phyloP scores from a whole-genome alignment of 148 eudicot genomes.

The Polygonum maritimum region DNA sequence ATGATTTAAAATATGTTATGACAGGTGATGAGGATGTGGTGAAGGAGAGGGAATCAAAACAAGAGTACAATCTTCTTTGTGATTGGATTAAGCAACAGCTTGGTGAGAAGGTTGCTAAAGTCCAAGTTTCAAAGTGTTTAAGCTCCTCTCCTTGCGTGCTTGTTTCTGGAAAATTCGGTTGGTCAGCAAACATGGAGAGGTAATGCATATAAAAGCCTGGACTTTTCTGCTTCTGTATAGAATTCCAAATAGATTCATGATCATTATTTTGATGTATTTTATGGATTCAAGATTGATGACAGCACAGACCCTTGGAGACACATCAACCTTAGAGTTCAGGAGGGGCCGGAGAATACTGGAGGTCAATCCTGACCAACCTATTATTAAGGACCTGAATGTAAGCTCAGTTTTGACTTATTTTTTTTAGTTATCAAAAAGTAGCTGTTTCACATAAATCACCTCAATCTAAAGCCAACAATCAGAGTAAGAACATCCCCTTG shows the following conservation, averaged over 20 bases:
- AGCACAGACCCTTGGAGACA: slow-evolving; percentile 96
- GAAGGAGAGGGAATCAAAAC: slow-evolving; percentile 79
- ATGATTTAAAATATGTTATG: background rate
- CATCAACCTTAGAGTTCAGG: slow-evolving; percentile 92
- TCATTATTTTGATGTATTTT: background rate
- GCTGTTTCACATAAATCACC: no score
- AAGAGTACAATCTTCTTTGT: slow-evolving; percentile 81
- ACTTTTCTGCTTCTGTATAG: background rate
- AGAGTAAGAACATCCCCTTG: no score
- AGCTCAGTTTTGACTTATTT: slow-evolving; percentile 10
- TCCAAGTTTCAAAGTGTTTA: slow-evolving; percentile 86
- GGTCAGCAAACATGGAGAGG: slow-evolving; percentile 99
- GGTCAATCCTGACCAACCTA: slow-evolving; percentile 94
- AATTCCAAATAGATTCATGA: background rate
- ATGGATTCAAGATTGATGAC: slow-evolving; percentile 63
- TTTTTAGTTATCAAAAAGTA: background rate
- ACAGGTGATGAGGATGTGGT: slow-evolving; percentile 91
- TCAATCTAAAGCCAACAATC: no score
- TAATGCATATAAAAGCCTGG: background rate
- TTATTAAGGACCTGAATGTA: slow-evolving; percentile 83
- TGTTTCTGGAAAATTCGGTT: slow-evolving; percentile 96
- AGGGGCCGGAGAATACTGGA: slow-evolving; percentile 94
- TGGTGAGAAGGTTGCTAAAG: slow-evolving; percentile 98
- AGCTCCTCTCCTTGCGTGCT: slow-evolving; percentile 96
- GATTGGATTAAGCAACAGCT: slow-evolving; percentile 99